Percentiles rank a stretch among this genome's conserved stretches.
Evolutionary conservation across 495 filamentous ascomycete genomes (phyloP).

Genomic region (Mycothermus thermophilus): DNA sequence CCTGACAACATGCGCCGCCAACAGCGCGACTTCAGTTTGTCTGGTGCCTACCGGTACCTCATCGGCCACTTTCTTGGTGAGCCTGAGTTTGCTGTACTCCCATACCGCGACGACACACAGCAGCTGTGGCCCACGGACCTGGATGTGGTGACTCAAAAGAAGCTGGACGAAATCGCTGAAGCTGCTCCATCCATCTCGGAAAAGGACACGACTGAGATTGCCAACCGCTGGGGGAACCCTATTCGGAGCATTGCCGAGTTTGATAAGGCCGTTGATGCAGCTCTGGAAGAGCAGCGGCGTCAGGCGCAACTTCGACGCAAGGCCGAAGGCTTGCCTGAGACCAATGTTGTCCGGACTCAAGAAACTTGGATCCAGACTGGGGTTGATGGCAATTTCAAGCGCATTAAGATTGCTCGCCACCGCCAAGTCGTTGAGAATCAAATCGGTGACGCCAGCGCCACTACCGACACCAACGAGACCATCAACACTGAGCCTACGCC

Average conservation of each 20-base stretch:
- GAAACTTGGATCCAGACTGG: constrained; percentile 20
- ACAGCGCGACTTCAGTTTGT: constrained; percentile 78
- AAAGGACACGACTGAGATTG: no score
- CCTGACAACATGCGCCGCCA: constrained; percentile 76
- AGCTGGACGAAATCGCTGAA: no score
- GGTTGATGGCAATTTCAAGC: constrained; percentile 21
- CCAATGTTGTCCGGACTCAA: neutral
- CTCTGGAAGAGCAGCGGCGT: no score
- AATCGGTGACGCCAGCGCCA: no score
- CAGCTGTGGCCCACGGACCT: constrained; percentile 76
- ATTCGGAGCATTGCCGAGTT: constrained; percentile 10
- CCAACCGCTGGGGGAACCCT: constrained; percentile 12
- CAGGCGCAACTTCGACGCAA: constrained; percentile 22
- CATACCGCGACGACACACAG: constrained; percentile 56
- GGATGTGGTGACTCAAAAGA: constrained; percentile 23
- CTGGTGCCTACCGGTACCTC: constrained; percentile 73
- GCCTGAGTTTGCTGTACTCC: constrained; percentile 48
- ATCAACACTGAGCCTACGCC: neutral
- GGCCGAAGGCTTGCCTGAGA: constrained; percentile 12
- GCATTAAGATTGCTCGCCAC: constrained; percentile 28
- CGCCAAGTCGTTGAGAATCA: constrained; percentile 7
- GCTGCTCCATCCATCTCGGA: no score
- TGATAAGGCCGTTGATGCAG: constrained; percentile 11
- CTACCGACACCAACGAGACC: neutral
- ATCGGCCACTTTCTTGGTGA: constrained; percentile 49